Evolutionary conservation across 2,329 filamentous ascomycete species (phyloP), one percentile per base, ranked within the genome.

Genomic region (Epichloe uncinata): DNA sequence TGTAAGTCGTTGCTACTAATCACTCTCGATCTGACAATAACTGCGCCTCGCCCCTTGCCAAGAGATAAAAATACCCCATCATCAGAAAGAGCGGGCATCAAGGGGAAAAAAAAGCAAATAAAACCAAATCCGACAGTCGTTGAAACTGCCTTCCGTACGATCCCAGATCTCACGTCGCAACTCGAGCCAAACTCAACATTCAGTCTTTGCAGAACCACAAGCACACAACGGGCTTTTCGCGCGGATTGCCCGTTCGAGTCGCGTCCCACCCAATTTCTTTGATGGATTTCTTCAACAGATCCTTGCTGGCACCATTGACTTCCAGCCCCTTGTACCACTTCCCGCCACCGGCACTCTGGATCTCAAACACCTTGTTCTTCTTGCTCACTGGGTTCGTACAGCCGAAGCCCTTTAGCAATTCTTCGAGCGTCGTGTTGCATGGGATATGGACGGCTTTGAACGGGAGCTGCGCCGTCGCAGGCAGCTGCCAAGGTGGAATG

Each of bases 361-460:
- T 65, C 64, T 82, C 79, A 44, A 72, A 74, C 54, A 82, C 70
- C 51, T 66, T 67, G 56, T 85, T 81, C 59, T 76, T 77, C 57
- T 71, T 71, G 0, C 71, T 57, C 0, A 62, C 56, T 0, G 68
- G 60, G 55, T 82, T 81, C 5, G 60, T 64, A 40, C 77, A 78
- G 0, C 80, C 80, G 36, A 83, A 75, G 0, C 78, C 73, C 53
- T 71, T 67, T 57, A 85, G 69, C 13, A 85, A 62, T 48, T 82
- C 75, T 0, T 65, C 72, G 12, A 84, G 60, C 0, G 72, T 77
- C 1, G 73, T 74, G 48, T 66, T 72, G 36, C 66, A 67, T 0
- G 81, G 78, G 0, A 81, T 73, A 45, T 77, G 72, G 33, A 72
- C 68, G 0, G 73, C 71, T 46, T 71, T 66, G 57, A 77, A 77